Evolutionary conservation across 345 rosid species (phyloP).

Genomic region (Lepidium africanum): DNA sequence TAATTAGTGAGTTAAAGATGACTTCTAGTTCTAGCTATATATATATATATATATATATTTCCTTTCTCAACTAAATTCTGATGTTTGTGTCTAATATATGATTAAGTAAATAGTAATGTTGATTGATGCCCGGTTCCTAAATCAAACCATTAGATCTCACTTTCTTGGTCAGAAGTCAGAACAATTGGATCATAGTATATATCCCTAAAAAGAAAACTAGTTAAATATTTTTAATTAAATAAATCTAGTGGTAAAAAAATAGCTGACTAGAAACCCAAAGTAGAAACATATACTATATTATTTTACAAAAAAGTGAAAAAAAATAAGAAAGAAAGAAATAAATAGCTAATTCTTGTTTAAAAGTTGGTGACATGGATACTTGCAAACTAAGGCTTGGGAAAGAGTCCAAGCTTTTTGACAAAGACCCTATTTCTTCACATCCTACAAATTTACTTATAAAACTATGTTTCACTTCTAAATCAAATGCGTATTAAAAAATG

Average conservation of each 20-base stretch:
- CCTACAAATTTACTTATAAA: background rate
- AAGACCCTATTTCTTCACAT: conserved; percentile 1
- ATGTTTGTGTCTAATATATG: too few relatives aligned
- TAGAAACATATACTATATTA: background rate
- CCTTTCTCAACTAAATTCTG: background rate
- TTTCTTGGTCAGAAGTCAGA: too few relatives aligned
- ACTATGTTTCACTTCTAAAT: background rate
- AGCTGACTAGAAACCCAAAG: background rate
- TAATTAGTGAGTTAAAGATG: background rate
- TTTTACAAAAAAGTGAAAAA: background rate
- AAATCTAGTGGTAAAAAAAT: background rate
- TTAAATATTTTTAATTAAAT: background rate
- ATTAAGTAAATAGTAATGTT: background rate
- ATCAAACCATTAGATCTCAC: background rate
- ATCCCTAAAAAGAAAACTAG: background rate
- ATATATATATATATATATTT: background rate
- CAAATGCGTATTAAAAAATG: background rate
- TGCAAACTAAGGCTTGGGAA: conserved; percentile 23
- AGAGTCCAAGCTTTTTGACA: conserved; percentile 20
- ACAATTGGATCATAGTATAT: too few relatives aligned
- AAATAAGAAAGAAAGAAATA: too few relatives aligned
- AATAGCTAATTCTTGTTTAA: background rate
- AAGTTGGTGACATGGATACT: conserved; percentile 16
- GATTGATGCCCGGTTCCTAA: background rate
- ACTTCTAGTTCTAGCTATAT: background rate